A percentile compares a stretch with the other conserved stretches of the same genome.
phyloP scores from a whole-genome alignment of 345 rosid species.

The Lepidium didymum region DNA sequence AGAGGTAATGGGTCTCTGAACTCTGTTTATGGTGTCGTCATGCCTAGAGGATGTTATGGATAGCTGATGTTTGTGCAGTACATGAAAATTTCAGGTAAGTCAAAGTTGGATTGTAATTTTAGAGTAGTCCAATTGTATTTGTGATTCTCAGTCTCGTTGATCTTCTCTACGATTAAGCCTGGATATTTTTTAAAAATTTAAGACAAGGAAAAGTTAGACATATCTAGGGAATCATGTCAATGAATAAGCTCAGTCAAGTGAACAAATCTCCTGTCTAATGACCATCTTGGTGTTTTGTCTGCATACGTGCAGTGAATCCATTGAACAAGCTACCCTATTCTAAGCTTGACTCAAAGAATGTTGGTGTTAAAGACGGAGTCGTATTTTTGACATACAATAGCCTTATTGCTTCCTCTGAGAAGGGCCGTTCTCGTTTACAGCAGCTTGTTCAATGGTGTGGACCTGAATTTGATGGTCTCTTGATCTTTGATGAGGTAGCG shows the following conservation, averaged over 20 bases:
- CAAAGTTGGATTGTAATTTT: neutral
- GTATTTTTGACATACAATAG: conserved; percentile 92
- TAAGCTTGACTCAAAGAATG: conserved; percentile 92
- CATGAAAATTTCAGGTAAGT: neutral
- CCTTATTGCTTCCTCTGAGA: conserved; percentile 99
- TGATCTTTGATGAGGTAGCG: conserved; percentile 88
- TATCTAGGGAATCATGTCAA: neutral
- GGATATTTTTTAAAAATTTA: neutral
- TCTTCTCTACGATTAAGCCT: neutral
- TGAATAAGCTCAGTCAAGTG: conserved; percentile 10
- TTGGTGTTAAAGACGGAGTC: conserved; percentile 87
- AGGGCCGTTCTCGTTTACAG: conserved; percentile 94
- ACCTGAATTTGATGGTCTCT: conserved; percentile 75
- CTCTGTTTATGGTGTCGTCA: neutral
- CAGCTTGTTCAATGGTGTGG: conserved; percentile 99
- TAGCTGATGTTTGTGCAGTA: conserved; percentile 18
- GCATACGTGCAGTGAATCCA: conserved; percentile 72
- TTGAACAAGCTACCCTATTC: conserved; percentile 94
- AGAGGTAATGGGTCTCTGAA: neutral
- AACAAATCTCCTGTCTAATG: conserved; percentile 4
- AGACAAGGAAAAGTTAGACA: neutral
- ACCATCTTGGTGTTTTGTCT: neutral
- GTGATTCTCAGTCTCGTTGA: neutral
- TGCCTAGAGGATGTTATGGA: conserved; percentile 6
- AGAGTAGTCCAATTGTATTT: neutral